Evolutionary conservation across 768 basidiomycete genomes (phyloP).

Genomic region (Hypholoma sublateritium): DNA sequence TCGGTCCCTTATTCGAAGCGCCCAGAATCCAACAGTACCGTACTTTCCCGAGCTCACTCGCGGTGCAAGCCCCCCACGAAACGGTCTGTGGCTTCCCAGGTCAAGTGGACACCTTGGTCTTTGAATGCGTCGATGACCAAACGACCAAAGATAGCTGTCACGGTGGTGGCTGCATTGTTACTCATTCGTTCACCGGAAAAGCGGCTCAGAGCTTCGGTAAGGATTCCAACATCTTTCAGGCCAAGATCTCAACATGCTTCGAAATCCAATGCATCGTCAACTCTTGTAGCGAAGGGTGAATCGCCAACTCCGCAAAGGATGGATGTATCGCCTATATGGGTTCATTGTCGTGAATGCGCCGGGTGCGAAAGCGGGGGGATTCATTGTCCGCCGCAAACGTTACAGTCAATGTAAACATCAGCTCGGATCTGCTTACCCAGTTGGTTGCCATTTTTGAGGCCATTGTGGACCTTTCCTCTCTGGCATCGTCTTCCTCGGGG

Average conservation of each 20-base stretch:
- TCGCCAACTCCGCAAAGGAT: conserved; percentile 16
- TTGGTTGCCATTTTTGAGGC: conserved; percentile 18
- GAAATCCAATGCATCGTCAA: conserved; percentile 26
- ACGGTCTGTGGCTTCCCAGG: conserved; percentile 39
- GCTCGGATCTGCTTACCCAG: conserved; percentile 16
- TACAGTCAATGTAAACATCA: conserved; percentile 9
- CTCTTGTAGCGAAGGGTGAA: conserved; percentile 28
- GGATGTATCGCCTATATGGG: conserved; percentile 16
- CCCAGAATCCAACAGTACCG: conserved; percentile 20
- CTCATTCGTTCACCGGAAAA: conserved; percentile 30
- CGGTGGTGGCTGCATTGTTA: conserved; percentile 43
- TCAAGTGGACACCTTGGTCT: conserved; percentile 24
- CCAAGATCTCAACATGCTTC: conserved; percentile 22
- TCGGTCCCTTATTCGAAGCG: conserved; percentile 25
- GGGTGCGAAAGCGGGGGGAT: conserved; percentile 20
- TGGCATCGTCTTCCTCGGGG: neutral
- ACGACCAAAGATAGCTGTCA: conserved; percentile 38
- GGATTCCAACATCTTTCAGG: conserved; percentile 30
- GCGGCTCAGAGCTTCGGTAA: conserved; percentile 16
- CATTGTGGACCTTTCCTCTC: conserved; percentile 11
- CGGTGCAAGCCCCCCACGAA: conserved; percentile 27
- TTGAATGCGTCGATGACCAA: conserved; percentile 39
- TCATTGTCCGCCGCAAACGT: conserved; percentile 4
- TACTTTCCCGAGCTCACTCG: conserved; percentile 28
- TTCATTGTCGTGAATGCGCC: conserved; percentile 11